A percentile compares a stretch with the other conserved stretches of the same genome.
Evolutionary conservation across 306 rosid species (phyloP).

Genomic region (Dryas octopetala): DNA sequence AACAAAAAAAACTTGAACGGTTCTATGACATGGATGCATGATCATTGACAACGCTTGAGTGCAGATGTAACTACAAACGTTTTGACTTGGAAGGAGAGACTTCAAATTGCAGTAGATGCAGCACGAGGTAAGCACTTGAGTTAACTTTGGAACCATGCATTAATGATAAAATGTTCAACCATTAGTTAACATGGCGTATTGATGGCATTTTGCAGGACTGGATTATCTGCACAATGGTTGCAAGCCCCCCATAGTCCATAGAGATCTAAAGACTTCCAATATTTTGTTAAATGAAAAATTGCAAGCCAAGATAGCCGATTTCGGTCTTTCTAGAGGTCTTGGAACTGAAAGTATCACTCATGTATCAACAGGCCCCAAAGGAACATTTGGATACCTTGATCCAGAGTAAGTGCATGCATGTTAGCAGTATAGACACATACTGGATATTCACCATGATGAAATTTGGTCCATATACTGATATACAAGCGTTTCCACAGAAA

Average conservation of each 20-base stretch:
- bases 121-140: conserved; percentile 23
- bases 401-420: conserved; percentile 27
- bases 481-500: too few species aligned
- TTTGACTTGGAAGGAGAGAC: conserved; percentile 31
- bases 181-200: too few species aligned
- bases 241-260: conserved; percentile 28
- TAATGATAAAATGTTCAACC: too few species aligned
- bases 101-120: conserved; percentile 26
- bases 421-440: neutral
- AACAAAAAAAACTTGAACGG: too few species aligned
- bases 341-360: conserved; percentile 25
- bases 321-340: conserved; percentile 28
- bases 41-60: neutral
- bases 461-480: too few species aligned
- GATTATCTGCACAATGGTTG: conserved; percentile 33
- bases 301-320: conserved; percentile 40
- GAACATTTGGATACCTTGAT: conserved; percentile 35
- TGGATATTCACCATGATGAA: too few species aligned
- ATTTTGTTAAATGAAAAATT: conserved; percentile 31
- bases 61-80: neutral
- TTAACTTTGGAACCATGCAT: too few species aligned
- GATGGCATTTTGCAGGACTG: conserved; percentile 13
- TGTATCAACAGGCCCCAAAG: conserved; percentile 21
- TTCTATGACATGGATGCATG: too few species aligned
- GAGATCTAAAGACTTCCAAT: conserved; percentile 31